phyloP scores from a whole-genome alignment of 257 asterid species.

The Solanum phureja region DNA sequence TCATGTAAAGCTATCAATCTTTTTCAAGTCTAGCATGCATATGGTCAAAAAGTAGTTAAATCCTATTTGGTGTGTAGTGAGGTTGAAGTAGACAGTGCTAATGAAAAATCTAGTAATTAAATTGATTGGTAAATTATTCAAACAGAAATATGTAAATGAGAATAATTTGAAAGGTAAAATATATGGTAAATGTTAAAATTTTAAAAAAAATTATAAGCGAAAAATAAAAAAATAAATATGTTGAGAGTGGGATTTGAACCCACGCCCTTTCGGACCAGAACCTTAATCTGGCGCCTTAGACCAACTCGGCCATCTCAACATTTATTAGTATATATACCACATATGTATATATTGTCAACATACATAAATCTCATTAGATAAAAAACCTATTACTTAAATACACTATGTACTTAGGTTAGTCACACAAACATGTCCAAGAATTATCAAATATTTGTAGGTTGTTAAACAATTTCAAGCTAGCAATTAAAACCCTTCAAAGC shows the following conservation, averaged over 20 bases:
- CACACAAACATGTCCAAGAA: background rate
- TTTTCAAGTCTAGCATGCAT: background rate
- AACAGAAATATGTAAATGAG: background rate
- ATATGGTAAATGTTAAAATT: no score
- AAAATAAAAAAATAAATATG: background rate
- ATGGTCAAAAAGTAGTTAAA: background rate
- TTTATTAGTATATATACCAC: no score
- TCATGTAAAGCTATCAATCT: background rate
- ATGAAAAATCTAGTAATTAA: background rate
- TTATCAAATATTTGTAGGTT: background rate
- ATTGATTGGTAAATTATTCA: background rate
- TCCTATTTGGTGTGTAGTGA: background rate
- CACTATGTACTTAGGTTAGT: background rate
- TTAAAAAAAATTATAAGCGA: no score
- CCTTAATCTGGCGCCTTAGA: constrained; percentile 99
- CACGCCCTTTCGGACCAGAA: constrained; percentile 99
- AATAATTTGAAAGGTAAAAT: background rate
- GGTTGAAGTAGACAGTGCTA: background rate
- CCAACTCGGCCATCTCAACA: constrained; percentile 97
- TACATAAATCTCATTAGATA: no score
- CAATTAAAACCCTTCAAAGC: background rate
- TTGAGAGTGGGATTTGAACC: constrained; percentile 96
- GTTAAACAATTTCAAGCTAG: background rate
- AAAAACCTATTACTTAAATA: no score
- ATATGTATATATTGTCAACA: no score